Percentiles rank a stretch among this genome's conserved stretches.
Conservation (phyloP, 2,329 filamentous ascomycete genomes). For the Aspergillus candidus region DNA sequence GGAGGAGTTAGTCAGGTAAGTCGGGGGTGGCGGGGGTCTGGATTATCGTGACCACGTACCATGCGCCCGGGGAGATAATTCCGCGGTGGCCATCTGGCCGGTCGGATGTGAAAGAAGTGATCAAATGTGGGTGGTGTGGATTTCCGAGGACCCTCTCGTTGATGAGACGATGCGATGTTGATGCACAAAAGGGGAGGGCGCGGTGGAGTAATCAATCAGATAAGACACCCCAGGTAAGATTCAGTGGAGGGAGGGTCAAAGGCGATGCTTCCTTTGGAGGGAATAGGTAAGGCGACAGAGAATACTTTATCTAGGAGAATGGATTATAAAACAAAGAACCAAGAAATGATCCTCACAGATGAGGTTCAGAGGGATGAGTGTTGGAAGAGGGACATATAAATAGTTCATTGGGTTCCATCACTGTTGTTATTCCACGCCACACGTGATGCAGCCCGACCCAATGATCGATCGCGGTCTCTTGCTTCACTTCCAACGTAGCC, state of each 20-base stretch:
- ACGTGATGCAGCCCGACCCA: too few species aligned
- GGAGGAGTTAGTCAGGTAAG: conserved; percentile 2
- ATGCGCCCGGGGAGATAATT: conserved; percentile 37
- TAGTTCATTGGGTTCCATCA: background rate
- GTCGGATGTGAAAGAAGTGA: background rate
- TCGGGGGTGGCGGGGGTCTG: conserved; percentile 1
- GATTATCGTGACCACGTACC: conserved; percentile 29
- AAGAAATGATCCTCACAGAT: background rate
- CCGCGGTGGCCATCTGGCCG: conserved; percentile 26
- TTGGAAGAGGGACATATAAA: too few species aligned
- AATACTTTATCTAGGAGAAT: background rate
- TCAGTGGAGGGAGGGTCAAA: background rate
- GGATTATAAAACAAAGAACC: conserved; percentile 4
- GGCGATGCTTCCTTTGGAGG: too few species aligned
- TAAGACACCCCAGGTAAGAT: background rate
- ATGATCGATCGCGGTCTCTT: too few species aligned
- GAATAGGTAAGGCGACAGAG: background rate
- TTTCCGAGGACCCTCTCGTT: too few species aligned
- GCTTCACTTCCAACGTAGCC: too few species aligned
- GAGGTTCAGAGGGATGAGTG: too few species aligned
- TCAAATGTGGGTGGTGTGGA: background rate
- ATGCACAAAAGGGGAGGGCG: background rate
- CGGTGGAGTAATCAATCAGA: conserved; percentile 1
- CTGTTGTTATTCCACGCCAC: too few species aligned
- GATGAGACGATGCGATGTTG: too few species aligned